A percentile compares a stretch with the other conserved stretches of the same genome.
Conservation (phyloP, 208 protist species). For the Wallacemonas collosoma region DNA sequence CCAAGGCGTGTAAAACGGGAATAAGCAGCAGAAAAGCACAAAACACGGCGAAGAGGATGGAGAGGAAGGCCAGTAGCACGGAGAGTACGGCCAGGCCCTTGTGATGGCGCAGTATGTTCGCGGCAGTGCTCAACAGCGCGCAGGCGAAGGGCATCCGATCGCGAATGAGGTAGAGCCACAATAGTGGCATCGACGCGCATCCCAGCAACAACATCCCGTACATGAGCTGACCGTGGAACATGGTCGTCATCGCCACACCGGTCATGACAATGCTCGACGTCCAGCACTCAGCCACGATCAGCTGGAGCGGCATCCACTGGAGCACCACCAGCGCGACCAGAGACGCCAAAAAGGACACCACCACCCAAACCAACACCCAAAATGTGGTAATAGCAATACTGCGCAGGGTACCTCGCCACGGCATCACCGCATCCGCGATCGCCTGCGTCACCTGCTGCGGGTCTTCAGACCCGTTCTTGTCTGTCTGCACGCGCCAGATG, state of each 20-base stretch:
- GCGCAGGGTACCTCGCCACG: neutral
- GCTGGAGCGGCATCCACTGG: slow-evolving; percentile 6
- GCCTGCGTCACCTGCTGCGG: neutral
- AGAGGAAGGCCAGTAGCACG: slow-evolving; percentile 27
- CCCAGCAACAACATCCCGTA: slow-evolving; percentile 31
- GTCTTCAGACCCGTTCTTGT: neutral
- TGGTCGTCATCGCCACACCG: slow-evolving; percentile 5
- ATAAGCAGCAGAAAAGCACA: slow-evolving; percentile 28
- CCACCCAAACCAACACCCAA: slow-evolving; percentile 23
- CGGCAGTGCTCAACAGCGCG: slow-evolving; percentile 40
- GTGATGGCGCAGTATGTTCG: slow-evolving; percentile 42
- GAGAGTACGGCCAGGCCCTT: slow-evolving; percentile 44
- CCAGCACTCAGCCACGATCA: slow-evolving; percentile 19
- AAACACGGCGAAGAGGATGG: slow-evolving; percentile 29
- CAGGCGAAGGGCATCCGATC: slow-evolving; percentile 66
- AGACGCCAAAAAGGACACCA: slow-evolving; percentile 25
- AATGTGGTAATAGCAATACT: neutral
- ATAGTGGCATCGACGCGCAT: slow-evolving; percentile 34
- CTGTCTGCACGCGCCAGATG: neutral
- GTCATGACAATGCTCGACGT: slow-evolving; percentile 17
- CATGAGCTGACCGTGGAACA: slow-evolving; percentile 12
- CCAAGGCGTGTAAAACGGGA: slow-evolving; percentile 26
- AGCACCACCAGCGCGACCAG: slow-evolving; percentile 19
- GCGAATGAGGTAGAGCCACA: slow-evolving; percentile 70
- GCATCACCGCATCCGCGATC: neutral